Evolutionary conservation across 139 green algal species (phyloP).

Genomic region (Ostreobium quekettii): DNA sequence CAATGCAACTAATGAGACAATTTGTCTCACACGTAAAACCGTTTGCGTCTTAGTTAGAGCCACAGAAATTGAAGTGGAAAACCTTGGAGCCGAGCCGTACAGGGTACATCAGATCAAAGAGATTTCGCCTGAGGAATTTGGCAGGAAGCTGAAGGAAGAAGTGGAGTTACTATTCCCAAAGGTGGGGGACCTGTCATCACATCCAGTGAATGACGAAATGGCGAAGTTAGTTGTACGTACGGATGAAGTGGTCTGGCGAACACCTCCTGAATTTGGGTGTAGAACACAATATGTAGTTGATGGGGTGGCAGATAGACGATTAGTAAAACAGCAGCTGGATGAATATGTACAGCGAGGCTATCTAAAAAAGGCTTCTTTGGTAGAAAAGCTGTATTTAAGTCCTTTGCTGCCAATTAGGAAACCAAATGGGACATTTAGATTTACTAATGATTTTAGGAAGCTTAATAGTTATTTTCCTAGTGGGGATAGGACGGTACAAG

Average conservation of each 20-base stretch:
- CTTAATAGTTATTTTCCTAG: conserved; percentile 15
- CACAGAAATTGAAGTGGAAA: too few relatives aligned
- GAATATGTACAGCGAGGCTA: conserved; percentile 13
- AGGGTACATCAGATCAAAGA: too few relatives aligned
- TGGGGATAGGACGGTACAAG: neutral
- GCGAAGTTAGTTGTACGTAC: neutral
- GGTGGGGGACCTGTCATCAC: neutral
- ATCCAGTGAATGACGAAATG: neutral
- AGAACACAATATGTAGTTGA: neutral
- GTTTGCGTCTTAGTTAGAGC: too few relatives aligned
- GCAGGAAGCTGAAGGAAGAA: too few relatives aligned
- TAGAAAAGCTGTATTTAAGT: conserved; percentile 1
- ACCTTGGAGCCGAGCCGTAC: too few relatives aligned
- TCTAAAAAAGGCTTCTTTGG: neutral
- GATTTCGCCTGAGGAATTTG: too few relatives aligned
- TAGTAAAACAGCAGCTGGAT: conserved; percentile 2
- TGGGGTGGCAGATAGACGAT: neutral
- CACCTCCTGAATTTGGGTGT: neutral
- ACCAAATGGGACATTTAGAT: neutral
- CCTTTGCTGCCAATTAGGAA: conserved; percentile 5
- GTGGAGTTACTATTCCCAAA: neutral
- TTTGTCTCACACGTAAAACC: too few relatives aligned
- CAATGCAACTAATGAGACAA: too few relatives aligned
- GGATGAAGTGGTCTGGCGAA: neutral
- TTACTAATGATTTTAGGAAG: conserved; percentile 14